Percentiles rank a stretch among this genome's conserved stretches.
phyloP scores from a whole-genome alignment of 306 rosid genomes.

The Cucurbita moschata region DNA sequence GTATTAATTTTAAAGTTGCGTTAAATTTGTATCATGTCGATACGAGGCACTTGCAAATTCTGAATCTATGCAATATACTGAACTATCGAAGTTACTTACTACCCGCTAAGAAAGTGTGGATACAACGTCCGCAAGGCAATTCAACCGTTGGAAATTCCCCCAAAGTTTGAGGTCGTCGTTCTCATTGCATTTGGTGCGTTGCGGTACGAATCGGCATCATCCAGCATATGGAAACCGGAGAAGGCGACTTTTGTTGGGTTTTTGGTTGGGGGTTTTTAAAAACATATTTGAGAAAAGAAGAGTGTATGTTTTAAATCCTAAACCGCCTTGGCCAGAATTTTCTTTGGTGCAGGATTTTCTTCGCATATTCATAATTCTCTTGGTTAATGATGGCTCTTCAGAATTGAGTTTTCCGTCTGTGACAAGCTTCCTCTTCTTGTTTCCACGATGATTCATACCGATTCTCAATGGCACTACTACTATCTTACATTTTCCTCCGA shows the following conservation, averaged over 20 bases:
- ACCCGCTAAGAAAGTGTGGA: not conserved
- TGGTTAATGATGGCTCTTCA: constrained; percentile 76
- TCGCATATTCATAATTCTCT: constrained; percentile 80
- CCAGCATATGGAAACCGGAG: not conserved
- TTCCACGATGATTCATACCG: constrained; percentile 60
- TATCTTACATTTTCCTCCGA: constrained; percentile 60
- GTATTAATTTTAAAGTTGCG: not conserved
- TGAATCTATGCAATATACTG: not conserved
- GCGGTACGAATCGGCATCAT: not conserved
- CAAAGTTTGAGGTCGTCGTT: not conserved
- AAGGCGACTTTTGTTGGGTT: constrained; percentile 46
- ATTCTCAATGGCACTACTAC: constrained; percentile 62
- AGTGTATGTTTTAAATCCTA: constrained; percentile 46
- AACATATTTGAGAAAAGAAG: constrained; percentile 30
- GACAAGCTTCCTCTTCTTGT: constrained; percentile 58
- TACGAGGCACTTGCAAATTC: not conserved
- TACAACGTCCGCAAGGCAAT: constrained; percentile 9
- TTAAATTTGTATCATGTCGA: not conserved
- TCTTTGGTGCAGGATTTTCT: constrained; percentile 98
- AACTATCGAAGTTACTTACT: not conserved
- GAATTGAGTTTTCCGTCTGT: constrained; percentile 52
- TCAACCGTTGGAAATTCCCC: constrained; percentile 8
- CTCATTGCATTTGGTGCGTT: not conserved
- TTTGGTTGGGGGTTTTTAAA: constrained; percentile 45
- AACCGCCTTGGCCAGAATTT: constrained; percentile 95